phyloP scores from a whole-genome alignment of 2,329 filamentous ascomycete species.

The Aspergillus pseudoviridinutans region DNA sequence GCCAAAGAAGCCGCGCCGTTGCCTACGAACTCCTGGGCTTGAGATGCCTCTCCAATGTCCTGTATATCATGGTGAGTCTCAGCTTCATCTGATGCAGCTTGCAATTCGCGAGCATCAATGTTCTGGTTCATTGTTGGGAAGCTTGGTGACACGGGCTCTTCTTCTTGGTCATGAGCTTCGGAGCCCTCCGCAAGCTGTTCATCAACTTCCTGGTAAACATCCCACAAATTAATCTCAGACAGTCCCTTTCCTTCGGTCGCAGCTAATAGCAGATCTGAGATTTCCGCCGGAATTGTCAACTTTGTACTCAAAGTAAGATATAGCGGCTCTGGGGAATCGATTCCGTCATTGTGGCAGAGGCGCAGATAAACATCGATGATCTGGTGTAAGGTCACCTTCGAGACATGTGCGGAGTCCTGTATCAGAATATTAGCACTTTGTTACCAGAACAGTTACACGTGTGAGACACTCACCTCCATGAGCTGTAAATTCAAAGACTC shows the following conservation, averaged over 20 bases:
- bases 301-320: conserved; percentile 55
- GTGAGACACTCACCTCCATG: conserved; percentile 51
- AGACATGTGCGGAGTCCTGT: conserved; percentile 48
- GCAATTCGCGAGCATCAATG: conserved; percentile 12
- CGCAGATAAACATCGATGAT: conserved; percentile 58
- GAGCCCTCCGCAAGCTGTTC: conserved; percentile 12
- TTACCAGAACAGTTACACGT: conserved; percentile 2
- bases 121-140: conserved; percentile 13
- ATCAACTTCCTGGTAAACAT: conserved; percentile 50
- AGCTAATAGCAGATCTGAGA: conserved; percentile 50
- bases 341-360: conserved; percentile 57
- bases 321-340: conserved; percentile 51
- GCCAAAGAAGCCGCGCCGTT: not conserved
- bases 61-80: conserved; percentile 1
- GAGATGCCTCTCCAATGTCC: not conserved
- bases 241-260: conserved; percentile 56
- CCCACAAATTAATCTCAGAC: conserved; percentile 44
- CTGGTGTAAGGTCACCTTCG: conserved; percentile 51
- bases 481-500: conserved; percentile 54
- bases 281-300: conserved; percentile 50
- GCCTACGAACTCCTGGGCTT: not conserved
- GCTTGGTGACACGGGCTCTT: conserved; percentile 12
- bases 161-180: conserved; percentile 10
- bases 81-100: conserved; percentile 5
- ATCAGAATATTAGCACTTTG: conserved; percentile 22